These are phyloP conservation scores for Backusella morwellensis DNA, from an alignment of 192 early-diverging fungal species.

Conservation along the genomic window DNA sequence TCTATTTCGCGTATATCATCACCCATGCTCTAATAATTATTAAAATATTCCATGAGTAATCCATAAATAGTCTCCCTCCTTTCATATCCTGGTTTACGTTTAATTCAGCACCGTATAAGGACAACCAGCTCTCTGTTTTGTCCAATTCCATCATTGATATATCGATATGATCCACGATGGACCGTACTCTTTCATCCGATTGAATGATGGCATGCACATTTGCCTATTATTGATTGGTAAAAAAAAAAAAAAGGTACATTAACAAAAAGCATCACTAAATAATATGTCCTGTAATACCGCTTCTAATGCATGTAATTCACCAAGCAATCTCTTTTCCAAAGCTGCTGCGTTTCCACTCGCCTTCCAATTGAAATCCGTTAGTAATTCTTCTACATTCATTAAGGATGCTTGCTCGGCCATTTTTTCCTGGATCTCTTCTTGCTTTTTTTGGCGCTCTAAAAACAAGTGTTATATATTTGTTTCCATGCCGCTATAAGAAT, in stretches of 20 bases:
- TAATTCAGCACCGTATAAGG: slow-evolving; percentile 80
- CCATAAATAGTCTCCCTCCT: background rate
- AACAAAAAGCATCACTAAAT: too few species aligned
- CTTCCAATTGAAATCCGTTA: slow-evolving; percentile 88
- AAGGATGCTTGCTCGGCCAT: slow-evolving; percentile 65
- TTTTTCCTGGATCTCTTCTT: slow-evolving; percentile 26
- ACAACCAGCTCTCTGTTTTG: slow-evolving; percentile 85
- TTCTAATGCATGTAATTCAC: slow-evolving; percentile 86
- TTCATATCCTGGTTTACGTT: slow-evolving; percentile 51
- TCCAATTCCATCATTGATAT: slow-evolving; percentile 77
- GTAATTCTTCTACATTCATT: slow-evolving; percentile 73
- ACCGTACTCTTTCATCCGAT: slow-evolving; percentile 81
- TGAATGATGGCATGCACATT: slow-evolving; percentile 95
- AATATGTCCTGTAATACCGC: slow-evolving; percentile 40
- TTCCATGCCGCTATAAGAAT: too few species aligned
- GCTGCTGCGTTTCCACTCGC: slow-evolving; percentile 85
- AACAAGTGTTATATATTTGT: too few species aligned
- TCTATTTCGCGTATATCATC: slow-evolving; percentile 96
- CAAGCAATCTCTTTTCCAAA: slow-evolving; percentile 77
- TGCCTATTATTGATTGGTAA: slow-evolving; percentile 42
- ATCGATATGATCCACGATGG: slow-evolving; percentile 82
- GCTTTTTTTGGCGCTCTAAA: slow-evolving; percentile 21
- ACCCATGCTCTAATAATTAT: slow-evolving; percentile 73
- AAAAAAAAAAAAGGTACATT: too few species aligned
- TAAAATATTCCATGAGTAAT: background rate